Conservation (phyloP, 2,329 filamentous ascomycete species). For the Fusarium nurragi region DNA sequence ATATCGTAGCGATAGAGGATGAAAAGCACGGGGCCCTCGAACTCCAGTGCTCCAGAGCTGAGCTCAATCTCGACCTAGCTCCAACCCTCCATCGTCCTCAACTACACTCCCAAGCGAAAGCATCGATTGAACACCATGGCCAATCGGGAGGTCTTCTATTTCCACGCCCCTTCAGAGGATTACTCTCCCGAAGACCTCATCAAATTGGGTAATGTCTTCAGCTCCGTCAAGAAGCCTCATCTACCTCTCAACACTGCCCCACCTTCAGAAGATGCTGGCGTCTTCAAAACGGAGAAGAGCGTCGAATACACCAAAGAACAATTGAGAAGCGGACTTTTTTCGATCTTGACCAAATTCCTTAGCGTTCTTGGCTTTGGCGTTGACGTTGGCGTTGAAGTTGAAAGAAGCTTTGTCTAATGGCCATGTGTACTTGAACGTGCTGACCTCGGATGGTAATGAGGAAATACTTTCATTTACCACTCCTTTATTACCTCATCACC, state of each 20-base stretch:
- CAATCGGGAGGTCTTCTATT: slow-evolving; percentile 8
- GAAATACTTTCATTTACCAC: slow-evolving; percentile 9
- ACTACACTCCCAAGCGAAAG: neutral
- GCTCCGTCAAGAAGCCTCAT: slow-evolving; percentile 20
- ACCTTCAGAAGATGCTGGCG: neutral
- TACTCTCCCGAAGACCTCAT: slow-evolving; percentile 7
- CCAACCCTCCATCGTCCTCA: neutral
- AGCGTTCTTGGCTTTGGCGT: slow-evolving; percentile 2
- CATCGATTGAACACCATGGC: neutral
- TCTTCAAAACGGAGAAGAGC: neutral
- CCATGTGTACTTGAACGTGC: neutral
- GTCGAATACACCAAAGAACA: slow-evolving; percentile 19
- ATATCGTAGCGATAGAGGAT: too few relatives aligned
- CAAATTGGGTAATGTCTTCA: slow-evolving; percentile 23
- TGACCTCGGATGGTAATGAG: neutral
- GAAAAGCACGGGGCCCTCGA: too few relatives aligned
- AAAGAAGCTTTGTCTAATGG: neutral
- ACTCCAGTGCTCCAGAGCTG: too few relatives aligned
- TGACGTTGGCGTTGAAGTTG: slow-evolving; percentile 5
- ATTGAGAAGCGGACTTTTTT: slow-evolving; percentile 2
- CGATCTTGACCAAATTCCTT: slow-evolving; percentile 11
- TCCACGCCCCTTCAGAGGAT: slow-evolving; percentile 11
- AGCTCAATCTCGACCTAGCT: neutral
- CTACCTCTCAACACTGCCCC: slow-evolving; percentile 1
- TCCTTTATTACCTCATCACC: slow-evolving; percentile 51